phyloP scores from a whole-genome alignment of 345 rosid genomes.

The Luvunga scandens region DNA sequence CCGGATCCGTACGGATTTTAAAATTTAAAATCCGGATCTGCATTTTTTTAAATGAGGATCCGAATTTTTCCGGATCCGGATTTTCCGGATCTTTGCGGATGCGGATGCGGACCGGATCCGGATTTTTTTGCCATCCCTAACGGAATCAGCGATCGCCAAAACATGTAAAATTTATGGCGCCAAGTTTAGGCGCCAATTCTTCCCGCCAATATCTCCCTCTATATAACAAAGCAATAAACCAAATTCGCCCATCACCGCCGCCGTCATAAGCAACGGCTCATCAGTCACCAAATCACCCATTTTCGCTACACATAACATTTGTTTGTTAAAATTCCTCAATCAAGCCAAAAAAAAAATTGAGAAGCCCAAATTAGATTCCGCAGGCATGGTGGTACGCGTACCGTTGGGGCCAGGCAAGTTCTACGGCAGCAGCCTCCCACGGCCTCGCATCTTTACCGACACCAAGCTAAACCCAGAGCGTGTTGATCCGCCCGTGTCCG shows the following conservation, averaged over 20 bases:
- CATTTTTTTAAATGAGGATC: no score
- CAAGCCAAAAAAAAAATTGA: not conserved
- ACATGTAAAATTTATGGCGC: constrained; percentile 18
- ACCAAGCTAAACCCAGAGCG: constrained; percentile 46
- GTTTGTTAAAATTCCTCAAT: constrained; percentile 5
- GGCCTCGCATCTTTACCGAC: constrained; percentile 72
- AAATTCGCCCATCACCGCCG: not conserved
- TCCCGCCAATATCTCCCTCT: constrained; percentile 33
- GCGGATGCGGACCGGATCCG: no score
- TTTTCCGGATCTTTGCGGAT: no score
- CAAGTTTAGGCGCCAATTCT: constrained; percentile 39
- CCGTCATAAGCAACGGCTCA: not conserved
- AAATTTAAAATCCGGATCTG: no score
- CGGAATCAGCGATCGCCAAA: not conserved
- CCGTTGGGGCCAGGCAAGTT: constrained; percentile 64
- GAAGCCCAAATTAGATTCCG: not conserved
- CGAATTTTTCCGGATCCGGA: no score
- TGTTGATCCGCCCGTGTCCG: constrained; percentile 67
- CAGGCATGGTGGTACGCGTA: constrained; percentile 45
- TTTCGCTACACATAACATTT: not conserved
- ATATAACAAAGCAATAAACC: not conserved
- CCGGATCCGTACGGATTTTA: no score
- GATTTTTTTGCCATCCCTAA: no score
- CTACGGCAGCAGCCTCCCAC: constrained; percentile 90
- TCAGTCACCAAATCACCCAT: not conserved